phyloP scores from a whole-genome alignment of 345 rosid species.

The Salix viminalis region DNA sequence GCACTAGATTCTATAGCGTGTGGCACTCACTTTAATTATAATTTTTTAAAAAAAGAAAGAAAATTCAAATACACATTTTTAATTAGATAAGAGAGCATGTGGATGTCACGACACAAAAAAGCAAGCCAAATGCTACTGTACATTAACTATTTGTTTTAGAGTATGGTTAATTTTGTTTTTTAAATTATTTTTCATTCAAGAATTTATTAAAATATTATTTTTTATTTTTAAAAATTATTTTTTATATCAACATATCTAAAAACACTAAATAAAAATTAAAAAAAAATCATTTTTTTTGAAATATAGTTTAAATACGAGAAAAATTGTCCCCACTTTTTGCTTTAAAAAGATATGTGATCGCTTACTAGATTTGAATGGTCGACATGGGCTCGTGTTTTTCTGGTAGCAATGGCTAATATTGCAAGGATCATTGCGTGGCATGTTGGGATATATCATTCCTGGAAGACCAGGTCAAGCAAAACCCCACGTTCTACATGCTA shows the following conservation, averaged over 20 bases:
- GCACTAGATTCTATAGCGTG: background rate
- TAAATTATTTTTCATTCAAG: too few species aligned
- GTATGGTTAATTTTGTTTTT: too few species aligned
- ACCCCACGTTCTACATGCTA: background rate
- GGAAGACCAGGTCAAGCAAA: background rate
- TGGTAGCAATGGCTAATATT: background rate
- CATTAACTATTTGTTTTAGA: background rate
- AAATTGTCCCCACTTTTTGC: background rate
- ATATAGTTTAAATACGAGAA: too few species aligned
- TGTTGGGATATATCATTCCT: background rate
- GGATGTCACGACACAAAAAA: background rate
- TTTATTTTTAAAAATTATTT: too few species aligned
- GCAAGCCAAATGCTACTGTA: background rate
- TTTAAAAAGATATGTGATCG: background rate
- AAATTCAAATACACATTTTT: background rate
- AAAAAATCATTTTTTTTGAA: too few species aligned
- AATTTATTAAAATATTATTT: too few species aligned
- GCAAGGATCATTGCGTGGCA: too few species aligned
- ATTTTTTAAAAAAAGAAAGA: background rate
- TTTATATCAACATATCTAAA: too few species aligned
- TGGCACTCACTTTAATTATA: background rate
- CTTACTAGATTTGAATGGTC: background rate
- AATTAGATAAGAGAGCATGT: background rate
- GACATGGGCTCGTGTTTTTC: background rate
- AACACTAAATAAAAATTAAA: too few species aligned